Conservation (phyloP, 1,284 basidiomycete genomes). For the Pseudozyma sp. region DNA sequence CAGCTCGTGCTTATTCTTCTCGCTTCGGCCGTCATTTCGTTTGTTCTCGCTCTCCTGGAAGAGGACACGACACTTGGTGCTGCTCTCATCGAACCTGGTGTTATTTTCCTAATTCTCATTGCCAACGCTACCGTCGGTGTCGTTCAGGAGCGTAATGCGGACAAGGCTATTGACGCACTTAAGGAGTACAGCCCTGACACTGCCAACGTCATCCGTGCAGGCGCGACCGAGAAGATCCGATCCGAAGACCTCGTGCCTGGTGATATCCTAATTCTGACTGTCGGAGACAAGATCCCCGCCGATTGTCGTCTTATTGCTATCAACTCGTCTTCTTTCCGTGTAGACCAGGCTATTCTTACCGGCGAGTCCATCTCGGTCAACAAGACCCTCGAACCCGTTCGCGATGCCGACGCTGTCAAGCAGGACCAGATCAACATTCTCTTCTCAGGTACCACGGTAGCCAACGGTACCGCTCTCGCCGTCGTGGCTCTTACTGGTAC, state of each 20-base stretch:
- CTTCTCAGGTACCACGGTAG: constrained; percentile 66
- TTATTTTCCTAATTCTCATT: constrained; percentile 68
- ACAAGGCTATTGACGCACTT: constrained; percentile 67
- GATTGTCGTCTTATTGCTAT: constrained; percentile 66
- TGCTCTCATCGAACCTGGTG: constrained; percentile 67
- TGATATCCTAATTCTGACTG: constrained; percentile 64
- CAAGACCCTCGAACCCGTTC: constrained; percentile 56
- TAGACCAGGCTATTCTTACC: constrained; percentile 68
- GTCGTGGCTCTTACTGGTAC: constrained; percentile 63
- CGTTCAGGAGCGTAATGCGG: constrained; percentile 67
- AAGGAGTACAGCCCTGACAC: constrained; percentile 66
- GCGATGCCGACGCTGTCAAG: constrained; percentile 62
- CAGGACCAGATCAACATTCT: constrained; percentile 69
- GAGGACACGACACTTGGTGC: constrained; percentile 61
- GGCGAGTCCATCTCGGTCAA: constrained; percentile 66
- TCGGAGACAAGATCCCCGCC: constrained; percentile 68
- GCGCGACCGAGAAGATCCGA: constrained; percentile 45
- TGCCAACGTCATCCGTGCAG: constrained; percentile 61
- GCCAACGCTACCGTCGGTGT: constrained; percentile 68
- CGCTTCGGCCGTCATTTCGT: constrained; percentile 66
- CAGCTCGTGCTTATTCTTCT: constrained; percentile 68
- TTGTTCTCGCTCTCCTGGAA: constrained; percentile 64
- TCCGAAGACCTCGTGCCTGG: constrained; percentile 65
- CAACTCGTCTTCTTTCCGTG: constrained; percentile 61
- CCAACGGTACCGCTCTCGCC: constrained; percentile 62